Evolutionary conservation across 2,329 filamentous ascomycete species (phyloP).

Genomic region (Penicillium sp.): DNA sequence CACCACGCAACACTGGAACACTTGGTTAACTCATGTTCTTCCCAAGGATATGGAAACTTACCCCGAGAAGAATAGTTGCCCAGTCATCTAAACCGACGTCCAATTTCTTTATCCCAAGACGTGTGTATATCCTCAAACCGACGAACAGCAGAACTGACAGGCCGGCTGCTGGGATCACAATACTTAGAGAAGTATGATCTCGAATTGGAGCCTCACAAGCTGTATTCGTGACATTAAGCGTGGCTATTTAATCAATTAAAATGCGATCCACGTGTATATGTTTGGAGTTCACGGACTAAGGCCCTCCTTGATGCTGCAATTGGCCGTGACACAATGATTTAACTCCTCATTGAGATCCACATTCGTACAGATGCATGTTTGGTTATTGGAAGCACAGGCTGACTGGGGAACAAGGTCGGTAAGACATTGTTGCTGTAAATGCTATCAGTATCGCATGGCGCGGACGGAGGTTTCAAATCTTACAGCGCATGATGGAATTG

Average conservation of each 20-base stretch:
- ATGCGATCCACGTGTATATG: not conserved
- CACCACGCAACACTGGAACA: not conserved
- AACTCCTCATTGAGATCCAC: not conserved
- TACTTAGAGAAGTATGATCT: constrained; percentile 5
- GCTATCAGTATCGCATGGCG: not conserved
- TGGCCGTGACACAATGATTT: not conserved
- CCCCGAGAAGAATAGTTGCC: constrained; percentile 7
- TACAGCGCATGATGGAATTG: not conserved
- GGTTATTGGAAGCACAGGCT: constrained; percentile 6
- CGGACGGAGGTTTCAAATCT: not conserved
- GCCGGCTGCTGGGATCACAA: constrained; percentile 5
- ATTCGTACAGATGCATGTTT: constrained; percentile 12
- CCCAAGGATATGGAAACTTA: not conserved
- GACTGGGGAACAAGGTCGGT: constrained; percentile 4
- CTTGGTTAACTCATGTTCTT: not conserved
- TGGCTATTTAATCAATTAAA: constrained; percentile 1
- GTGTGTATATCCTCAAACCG: constrained; percentile 8
- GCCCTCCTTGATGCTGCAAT: constrained; percentile 1
- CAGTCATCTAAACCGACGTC: constrained; percentile 7
- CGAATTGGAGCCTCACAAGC: constrained; percentile 4
- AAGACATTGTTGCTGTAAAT: constrained; percentile 4
- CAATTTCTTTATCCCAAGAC: constrained; percentile 4
- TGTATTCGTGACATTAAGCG: constrained; percentile 7
- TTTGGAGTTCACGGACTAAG: not conserved
- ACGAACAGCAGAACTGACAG: constrained; percentile 3